Evolutionary conservation across 441 rosid species (phyloP).

Genomic region (Aleurites moluccanus): DNA sequence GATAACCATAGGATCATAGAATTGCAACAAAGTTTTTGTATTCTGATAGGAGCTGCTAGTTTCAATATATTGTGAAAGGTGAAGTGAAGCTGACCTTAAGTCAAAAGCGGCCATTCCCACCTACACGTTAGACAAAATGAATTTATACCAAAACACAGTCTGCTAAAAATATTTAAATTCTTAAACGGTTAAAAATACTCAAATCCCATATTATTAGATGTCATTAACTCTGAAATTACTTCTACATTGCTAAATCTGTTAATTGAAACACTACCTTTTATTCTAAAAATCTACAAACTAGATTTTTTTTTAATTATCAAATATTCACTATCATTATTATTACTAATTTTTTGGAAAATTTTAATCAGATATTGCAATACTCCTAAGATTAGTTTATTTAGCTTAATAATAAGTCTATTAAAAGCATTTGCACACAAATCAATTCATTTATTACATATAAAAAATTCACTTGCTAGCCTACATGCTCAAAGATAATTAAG

Average conservation of each 20-base stretch:
- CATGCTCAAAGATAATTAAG: neutral
- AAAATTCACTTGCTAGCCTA: neutral
- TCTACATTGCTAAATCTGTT: neutral
- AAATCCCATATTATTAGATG: neutral
- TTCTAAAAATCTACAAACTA: neutral
- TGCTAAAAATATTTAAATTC: neutral
- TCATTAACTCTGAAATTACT: neutral
- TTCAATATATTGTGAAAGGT: constrained; percentile 96
- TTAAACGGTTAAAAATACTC: neutral
- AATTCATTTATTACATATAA: neutral
- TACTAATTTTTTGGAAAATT: neutral
- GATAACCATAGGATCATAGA: constrained; percentile 81
- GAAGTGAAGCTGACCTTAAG: constrained; percentile 83
- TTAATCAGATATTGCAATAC: neutral
- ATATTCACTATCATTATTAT: neutral
- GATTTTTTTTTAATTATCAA: neutral
- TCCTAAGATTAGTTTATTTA: neutral
- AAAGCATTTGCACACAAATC: neutral
- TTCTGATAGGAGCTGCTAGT: constrained; percentile 96
- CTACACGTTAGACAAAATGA: constrained; percentile 34
- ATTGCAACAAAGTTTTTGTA: constrained; percentile 80
- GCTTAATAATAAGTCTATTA: neutral
- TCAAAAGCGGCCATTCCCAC: constrained; percentile 98
- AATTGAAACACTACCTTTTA: neutral
- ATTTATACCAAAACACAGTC: neutral